Base-by-base conservation (phyloP, 495 filamentous ascomycete species). In the Parmelia sp. region DNA sequence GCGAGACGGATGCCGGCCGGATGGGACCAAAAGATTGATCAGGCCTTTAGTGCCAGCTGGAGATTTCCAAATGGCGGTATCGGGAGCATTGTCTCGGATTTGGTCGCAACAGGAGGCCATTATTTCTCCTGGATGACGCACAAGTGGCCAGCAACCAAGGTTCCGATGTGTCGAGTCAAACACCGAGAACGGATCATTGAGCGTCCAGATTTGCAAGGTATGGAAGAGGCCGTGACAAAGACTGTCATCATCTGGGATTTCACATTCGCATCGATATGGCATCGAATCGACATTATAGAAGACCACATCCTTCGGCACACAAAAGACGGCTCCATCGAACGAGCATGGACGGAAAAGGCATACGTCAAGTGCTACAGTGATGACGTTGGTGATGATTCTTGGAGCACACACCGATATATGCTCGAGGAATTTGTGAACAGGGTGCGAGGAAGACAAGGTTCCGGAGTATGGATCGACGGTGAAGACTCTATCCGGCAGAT, bases 381-480 rank as follows among this genome's bases (percentile, higher is more conserved):
- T n/a, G n/a, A n/a, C n/a, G n/a, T n/a, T 11, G 77, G 77, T 11
- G 75, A 81, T 64, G 60, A 68, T 15, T 76, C 74, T 65, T 86
- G 83, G 84, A 67, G 73, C 2, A 78, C 77, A 4, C 84, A 84
- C 66, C 74, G 77, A 15, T 74, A 81, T 64, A 78, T 83, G 71
- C 72, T 87, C 10, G 78, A 86, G 64, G 74, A 80, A 62, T 87
- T 87, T 67, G 80, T 86, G 21, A 81, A 85, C 66, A 72, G 68
- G 29, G 66, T 86, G 6, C 78, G 77, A 35, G 78, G 79, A 0
- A 70, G 78, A 8, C 64, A 74, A 47, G 71, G 68, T 0, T 74
- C 71, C 7, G 74, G 73, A 8, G n/a, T n/a, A n/a, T 86, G 84
- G 84, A 70, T 86, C 12, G 71, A 75, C 65, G 72, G 70, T 1